A percentile compares a stretch with the other conserved stretches of the same genome.
These are phyloP conservation scores for Alternaria sp. DNA, from an alignment of 2,329 filamentous ascomycete genomes.

Conservation along the genomic window DNA sequence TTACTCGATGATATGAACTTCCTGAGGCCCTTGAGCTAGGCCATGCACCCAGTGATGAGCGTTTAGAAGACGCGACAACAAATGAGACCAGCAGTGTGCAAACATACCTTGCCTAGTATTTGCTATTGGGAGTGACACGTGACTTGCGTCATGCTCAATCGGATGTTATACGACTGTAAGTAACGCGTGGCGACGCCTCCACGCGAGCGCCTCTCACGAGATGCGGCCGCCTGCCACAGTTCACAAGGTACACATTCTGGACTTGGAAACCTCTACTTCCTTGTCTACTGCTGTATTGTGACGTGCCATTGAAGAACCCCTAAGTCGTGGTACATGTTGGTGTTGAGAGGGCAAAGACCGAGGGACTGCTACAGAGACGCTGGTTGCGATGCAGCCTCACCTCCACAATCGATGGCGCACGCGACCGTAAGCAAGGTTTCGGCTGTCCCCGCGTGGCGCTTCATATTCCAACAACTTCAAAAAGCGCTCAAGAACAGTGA, in stretches of 20 bases:
- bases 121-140: too few species aligned
- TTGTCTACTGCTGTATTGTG: not conserved
- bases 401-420: constrained; percentile 21
- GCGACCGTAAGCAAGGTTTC: not conserved
- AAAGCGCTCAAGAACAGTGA: not conserved
- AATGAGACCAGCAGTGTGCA: not conserved
- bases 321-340: not conserved
- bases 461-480: not conserved
- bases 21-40: constrained; percentile 25
- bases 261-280: not conserved
- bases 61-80: not conserved
- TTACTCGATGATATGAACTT: constrained; percentile 37
- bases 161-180: too few species aligned
- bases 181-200: not conserved
- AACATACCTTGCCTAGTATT: too few species aligned
- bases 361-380: not conserved
- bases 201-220: too few species aligned
- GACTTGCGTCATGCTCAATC: too few species aligned
- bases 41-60: not conserved
- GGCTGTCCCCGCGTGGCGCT: constrained; percentile 1
- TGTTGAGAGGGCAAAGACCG: not conserved
- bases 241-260: not conserved
- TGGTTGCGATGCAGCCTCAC: not conserved
- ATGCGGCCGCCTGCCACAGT: not conserved
- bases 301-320: not conserved